Evolutionary conservation across 176 grass and related monocot species (phyloP).

Genomic region (Musa acuminata): DNA sequence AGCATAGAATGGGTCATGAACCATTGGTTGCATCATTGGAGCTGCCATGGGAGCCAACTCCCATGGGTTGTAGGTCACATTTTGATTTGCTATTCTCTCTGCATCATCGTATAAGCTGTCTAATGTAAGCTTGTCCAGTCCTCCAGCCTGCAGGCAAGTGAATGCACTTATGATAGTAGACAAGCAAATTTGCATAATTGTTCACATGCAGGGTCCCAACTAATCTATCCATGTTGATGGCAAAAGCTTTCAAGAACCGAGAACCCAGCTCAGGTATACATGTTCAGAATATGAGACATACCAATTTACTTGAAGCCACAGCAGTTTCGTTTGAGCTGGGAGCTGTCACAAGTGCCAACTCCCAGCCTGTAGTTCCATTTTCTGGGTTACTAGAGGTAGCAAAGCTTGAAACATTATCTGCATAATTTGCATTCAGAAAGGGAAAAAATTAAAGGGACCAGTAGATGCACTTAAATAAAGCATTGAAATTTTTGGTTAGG

Average conservation of each 20-base stretch:
- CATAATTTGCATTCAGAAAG: background rate
- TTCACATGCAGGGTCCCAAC: background rate
- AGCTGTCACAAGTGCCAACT: slow-evolving; percentile 54
- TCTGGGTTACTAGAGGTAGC: slow-evolving; percentile 39
- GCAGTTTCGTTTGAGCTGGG: slow-evolving; percentile 59
- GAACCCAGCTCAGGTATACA: background rate
- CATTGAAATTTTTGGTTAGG: slow-evolving; percentile 4
- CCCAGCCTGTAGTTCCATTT: slow-evolving; percentile 67
- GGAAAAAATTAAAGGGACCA: background rate
- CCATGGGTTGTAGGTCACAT: slow-evolving; percentile 74
- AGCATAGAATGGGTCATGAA: slow-evolving; percentile 59
- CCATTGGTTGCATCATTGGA: slow-evolving; percentile 40
- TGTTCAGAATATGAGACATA: slow-evolving; percentile 19
- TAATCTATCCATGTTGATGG: too few species aligned
- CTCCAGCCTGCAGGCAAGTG: slow-evolving; percentile 44
- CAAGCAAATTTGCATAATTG: background rate
- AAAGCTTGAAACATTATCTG: slow-evolving; percentile 45
- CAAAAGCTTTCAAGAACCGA: background rate
- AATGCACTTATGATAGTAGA: background rate
- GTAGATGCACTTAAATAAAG: too few species aligned
- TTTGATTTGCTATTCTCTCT: slow-evolving; percentile 43
- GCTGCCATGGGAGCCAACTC: slow-evolving; percentile 31
- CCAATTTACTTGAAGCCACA: slow-evolving; percentile 59
- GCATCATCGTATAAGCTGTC: slow-evolving; percentile 87
- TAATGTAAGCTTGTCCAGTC: slow-evolving; percentile 66